Evolutionary conservation across 345 rosid genomes (phyloP).

Genomic region (Lepidium sativum): DNA sequence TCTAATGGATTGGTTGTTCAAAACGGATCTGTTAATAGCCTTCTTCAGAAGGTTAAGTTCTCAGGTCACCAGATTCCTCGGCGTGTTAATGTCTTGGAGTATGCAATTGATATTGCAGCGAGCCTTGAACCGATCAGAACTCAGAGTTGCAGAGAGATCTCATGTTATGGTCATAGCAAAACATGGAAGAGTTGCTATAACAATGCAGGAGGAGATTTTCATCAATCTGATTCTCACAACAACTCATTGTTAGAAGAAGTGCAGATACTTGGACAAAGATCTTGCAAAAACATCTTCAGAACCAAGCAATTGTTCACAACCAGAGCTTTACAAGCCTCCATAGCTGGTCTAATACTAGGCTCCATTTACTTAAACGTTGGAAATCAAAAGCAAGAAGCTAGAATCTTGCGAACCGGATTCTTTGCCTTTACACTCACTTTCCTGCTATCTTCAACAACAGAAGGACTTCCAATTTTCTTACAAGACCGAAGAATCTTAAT

Average conservation of each 20-base stretch:
- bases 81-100: constrained; percentile 76
- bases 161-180: constrained; percentile 7
- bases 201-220: constrained; percentile 18
- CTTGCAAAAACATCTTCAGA: constrained; percentile 73
- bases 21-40: constrained; percentile 46
- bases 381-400: constrained; percentile 34
- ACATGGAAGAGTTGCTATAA: constrained; percentile 19
- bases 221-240: constrained; percentile 27
- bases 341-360: constrained; percentile 67
- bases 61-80: constrained; percentile 52
- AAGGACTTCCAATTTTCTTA: constrained; percentile 80
- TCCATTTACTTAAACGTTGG: constrained; percentile 65
- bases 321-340: constrained; percentile 62
- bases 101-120: constrained; percentile 63
- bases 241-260: constrained; percentile 54
- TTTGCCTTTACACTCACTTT: constrained; percentile 85
- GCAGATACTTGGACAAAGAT: constrained; percentile 58
- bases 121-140: constrained; percentile 24
- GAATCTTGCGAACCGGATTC: constrained; percentile 52
- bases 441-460: constrained; percentile 79
- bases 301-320: constrained; percentile 72
- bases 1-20: constrained; percentile 56
- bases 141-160: constrained; percentile 23
- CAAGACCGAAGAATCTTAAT: constrained; percentile 72
- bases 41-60: constrained; percentile 46